phyloP scores from a whole-genome alignment of 140 eudicot species.

The Cichorium intybus region DNA sequence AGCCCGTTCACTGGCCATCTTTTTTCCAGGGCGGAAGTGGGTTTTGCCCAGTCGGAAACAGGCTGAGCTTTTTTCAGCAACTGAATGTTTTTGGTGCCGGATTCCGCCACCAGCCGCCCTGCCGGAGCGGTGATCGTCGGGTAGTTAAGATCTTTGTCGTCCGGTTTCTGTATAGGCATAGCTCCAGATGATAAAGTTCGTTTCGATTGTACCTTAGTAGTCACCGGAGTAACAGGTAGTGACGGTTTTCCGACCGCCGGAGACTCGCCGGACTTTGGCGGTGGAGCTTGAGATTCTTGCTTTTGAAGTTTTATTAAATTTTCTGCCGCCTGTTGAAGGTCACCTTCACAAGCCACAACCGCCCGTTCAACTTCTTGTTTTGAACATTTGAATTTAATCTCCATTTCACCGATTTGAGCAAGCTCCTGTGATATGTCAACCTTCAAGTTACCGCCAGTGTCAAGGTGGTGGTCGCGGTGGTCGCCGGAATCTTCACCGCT shows the following conservation, averaged over 20 bases:
- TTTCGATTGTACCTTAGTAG: constrained; percentile 5
- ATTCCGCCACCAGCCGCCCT: constrained; percentile 9
- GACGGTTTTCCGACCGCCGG: not conserved
- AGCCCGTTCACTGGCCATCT: constrained; percentile 30
- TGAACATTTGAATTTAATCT: constrained; percentile 43
- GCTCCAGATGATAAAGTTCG: not conserved
- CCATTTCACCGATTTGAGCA: constrained; percentile 43
- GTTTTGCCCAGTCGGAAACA: constrained; percentile 1
- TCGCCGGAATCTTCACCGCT: constrained; percentile 20
- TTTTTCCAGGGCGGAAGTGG: constrained; percentile 27
- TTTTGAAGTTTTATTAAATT: constrained; percentile 31
- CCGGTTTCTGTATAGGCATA: constrained; percentile 21
- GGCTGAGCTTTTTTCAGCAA: constrained; percentile 29
- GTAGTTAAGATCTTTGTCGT: constrained; percentile 27
- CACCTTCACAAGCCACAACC: constrained; percentile 53
- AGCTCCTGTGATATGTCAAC: constrained; percentile 51
- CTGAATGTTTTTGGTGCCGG: constrained; percentile 26
- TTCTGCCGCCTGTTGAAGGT: constrained; percentile 44
- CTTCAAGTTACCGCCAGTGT: constrained; percentile 29
- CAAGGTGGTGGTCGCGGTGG: constrained; percentile 1
- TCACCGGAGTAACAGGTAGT: not conserved
- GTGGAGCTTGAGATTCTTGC: constrained; percentile 30
- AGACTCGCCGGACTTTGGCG: constrained; percentile 27
- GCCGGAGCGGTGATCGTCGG: constrained; percentile 20
- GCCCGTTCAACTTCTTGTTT: constrained; percentile 57